Conservation (phyloP, 768 basidiomycete species). For the Phylloporus sp. region DNA sequence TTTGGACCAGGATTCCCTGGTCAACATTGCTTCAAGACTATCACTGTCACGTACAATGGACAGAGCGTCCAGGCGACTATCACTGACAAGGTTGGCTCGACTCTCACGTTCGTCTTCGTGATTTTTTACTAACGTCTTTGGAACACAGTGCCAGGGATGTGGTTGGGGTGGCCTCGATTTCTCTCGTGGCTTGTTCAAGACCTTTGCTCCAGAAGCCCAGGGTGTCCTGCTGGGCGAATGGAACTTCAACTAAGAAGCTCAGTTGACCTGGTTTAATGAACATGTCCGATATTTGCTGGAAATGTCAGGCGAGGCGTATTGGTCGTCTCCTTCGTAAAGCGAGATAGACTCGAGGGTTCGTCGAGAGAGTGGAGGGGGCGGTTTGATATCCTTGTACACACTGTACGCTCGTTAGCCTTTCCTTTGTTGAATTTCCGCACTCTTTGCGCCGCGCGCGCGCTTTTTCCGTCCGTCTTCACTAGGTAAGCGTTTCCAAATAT, state of each 20-base stretch:
- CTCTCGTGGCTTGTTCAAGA: slow-evolving; percentile 57
- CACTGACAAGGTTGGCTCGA: slow-evolving; percentile 50
- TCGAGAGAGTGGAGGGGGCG: too few species aligned
- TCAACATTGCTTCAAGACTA: slow-evolving; percentile 56
- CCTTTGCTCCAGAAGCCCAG: slow-evolving; percentile 41
- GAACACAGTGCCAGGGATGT: slow-evolving; percentile 57
- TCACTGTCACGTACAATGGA: slow-evolving; percentile 55
- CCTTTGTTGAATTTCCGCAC: too few species aligned
- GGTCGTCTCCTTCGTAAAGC: not conserved
- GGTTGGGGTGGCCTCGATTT: slow-evolving; percentile 64
- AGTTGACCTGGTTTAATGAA: not conserved
- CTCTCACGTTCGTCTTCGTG: not conserved
- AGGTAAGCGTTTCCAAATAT: too few species aligned
- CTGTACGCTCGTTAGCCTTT: too few species aligned
- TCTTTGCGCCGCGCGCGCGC: too few species aligned
- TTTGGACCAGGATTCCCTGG: slow-evolving; percentile 58
- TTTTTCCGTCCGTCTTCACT: too few species aligned
- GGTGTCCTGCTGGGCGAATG: slow-evolving; percentile 61
- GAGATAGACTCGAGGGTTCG: too few species aligned
- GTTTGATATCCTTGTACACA: too few species aligned
- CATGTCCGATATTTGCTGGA: not conserved
- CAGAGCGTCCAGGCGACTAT: slow-evolving; percentile 50
- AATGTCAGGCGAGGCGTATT: not conserved
- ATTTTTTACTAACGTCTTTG: not conserved
- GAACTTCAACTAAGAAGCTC: slow-evolving; percentile 37